Conservation (phyloP, 768 basidiomycete species). For the Mycena sanguinolenta region DNA sequence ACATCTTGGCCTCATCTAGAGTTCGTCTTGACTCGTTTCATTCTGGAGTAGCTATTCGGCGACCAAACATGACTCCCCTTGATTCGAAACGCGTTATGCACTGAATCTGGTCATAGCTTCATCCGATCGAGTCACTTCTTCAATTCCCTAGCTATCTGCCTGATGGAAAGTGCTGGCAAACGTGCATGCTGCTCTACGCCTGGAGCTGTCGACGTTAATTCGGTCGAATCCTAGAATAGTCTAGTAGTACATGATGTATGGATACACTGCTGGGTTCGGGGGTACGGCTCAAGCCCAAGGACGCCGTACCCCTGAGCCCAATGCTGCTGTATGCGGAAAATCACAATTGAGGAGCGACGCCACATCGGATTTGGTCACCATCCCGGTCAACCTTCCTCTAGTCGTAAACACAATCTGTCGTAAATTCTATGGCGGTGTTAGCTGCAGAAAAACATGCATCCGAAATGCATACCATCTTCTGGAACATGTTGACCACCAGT, state of each 20-base stretch:
- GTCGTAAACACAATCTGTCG: conserved; percentile 78
- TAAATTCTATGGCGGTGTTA: conserved; percentile 62
- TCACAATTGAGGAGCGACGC: conserved; percentile 70
- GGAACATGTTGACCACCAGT: conserved; percentile 80
- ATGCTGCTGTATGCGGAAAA: conserved; percentile 65
- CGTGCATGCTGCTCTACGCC: too few species aligned
- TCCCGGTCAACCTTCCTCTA: conserved; percentile 68
- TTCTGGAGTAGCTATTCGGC: too few species aligned
- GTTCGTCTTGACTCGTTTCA: too few species aligned
- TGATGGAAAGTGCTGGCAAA: too few species aligned
- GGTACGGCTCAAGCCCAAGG: conserved; percentile 26
- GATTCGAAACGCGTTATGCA: too few species aligned
- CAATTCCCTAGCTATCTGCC: too few species aligned
- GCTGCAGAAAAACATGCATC: not conserved
- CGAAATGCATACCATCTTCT: conserved; percentile 66
- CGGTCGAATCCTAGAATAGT: too few species aligned
- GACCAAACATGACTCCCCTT: too few species aligned
- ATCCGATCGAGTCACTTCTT: too few species aligned
- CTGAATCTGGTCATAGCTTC: too few species aligned
- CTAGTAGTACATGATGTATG: conserved; percentile 1
- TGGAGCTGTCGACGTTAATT: too few species aligned
- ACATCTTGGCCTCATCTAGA: too few species aligned
- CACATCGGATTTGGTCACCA: conserved; percentile 79
- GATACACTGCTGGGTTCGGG: not conserved
- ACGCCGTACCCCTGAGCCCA: conserved; percentile 35